These are phyloP conservation scores for Linnemannia zychae DNA, from an alignment of 192 early-diverging fungal species.

Conservation along the genomic window DNA sequence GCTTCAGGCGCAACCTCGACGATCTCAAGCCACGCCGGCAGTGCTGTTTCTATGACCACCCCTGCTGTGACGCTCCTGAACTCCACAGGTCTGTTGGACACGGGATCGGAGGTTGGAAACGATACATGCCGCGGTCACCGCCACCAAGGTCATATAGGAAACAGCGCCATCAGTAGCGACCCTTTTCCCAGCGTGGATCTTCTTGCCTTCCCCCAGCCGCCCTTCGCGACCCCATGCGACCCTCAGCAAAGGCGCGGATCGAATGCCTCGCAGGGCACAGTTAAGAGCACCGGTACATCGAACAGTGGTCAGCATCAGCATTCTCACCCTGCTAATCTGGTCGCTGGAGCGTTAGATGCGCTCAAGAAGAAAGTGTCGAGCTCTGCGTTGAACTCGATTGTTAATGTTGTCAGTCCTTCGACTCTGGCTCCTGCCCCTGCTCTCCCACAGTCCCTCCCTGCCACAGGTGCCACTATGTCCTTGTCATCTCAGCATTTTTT, in stretches of 20 bases:
- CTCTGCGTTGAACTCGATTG: conserved; percentile 11
- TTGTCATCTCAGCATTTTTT: background rate
- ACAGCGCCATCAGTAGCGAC: background rate
- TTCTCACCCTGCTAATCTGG: conserved; percentile 6
- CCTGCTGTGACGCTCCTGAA: conserved; percentile 19
- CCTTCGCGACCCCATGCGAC: conserved; percentile 7
- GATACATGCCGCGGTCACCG: background rate
- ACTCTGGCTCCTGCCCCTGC: background rate
- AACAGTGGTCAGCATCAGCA: background rate
- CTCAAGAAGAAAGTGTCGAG: conserved; percentile 38
- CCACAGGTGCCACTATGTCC: background rate
- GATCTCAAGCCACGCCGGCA: background rate
- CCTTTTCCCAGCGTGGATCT: background rate
- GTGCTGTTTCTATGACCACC: background rate
- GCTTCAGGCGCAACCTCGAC: background rate
- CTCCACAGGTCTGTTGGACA: conserved; percentile 29
- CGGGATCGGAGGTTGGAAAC: background rate
- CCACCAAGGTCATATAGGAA: conserved; percentile 1
- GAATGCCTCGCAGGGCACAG: conserved; percentile 17
- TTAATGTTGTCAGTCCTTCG: background rate
- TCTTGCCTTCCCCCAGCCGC: background rate
- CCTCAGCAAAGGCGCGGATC: conserved; percentile 15
- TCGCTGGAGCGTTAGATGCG: conserved; percentile 17
- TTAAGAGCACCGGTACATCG: conserved; percentile 14
- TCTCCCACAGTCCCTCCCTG: background rate